Conservation (phyloP, 148 eudicot species). For the Vaccinium macrocarpon region DNA sequence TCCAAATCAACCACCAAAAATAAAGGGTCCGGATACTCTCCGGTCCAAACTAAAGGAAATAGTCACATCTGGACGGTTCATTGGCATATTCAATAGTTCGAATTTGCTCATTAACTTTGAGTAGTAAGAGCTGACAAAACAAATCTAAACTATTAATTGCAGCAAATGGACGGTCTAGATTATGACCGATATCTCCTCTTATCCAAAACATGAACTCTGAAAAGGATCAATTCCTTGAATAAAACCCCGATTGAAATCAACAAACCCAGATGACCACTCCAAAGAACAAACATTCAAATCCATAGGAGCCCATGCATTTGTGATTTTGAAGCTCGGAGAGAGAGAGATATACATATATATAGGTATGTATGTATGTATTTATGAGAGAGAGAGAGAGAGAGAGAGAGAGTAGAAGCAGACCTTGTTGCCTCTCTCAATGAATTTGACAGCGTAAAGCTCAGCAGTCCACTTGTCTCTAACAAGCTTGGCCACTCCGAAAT, state of each 20-base stretch:
- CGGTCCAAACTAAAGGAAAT: too few relatives aligned
- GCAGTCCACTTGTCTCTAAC: constrained; percentile 53
- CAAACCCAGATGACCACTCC: neutral
- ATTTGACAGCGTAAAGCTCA: constrained; percentile 70
- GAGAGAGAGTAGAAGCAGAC: constrained; percentile 22
- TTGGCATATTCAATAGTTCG: too few relatives aligned
- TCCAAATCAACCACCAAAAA: neutral
- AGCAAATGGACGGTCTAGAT: too few relatives aligned
- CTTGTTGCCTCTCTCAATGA: constrained; percentile 84
- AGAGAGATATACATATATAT: neutral
- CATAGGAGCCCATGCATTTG: neutral
- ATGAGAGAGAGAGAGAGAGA: constrained; percentile 4
- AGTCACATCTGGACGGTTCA: too few relatives aligned
- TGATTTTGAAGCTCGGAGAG: neutral
- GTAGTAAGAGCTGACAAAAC: too few relatives aligned
- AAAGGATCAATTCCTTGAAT: neutral
- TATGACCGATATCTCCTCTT: too few relatives aligned
- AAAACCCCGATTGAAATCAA: neutral
- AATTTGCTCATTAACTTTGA: too few relatives aligned
- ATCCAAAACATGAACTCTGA: too few relatives aligned
- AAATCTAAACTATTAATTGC: too few relatives aligned
- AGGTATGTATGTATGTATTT: too few relatives aligned
- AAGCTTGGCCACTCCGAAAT: constrained; percentile 88
- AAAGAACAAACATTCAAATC: neutral
- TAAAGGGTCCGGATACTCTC: neutral